Evolutionary conservation across 805 yeast genomes (phyloP).

Genomic region (Sporopachydermia quercuum): DNA sequence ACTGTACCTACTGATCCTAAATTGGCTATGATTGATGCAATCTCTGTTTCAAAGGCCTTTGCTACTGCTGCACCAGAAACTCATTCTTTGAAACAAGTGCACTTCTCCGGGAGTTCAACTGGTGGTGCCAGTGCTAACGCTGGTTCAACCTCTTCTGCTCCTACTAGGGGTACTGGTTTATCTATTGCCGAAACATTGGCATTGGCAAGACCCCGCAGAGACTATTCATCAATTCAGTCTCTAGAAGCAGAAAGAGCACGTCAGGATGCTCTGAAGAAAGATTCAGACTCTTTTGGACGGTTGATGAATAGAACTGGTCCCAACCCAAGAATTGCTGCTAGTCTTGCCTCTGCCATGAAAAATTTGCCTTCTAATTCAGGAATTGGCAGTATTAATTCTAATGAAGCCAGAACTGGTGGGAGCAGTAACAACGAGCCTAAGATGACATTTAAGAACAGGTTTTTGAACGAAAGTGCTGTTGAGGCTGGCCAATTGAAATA

Average conservation of each 20-base stretch:
- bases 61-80: too few species aligned
- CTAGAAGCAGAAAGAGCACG: neutral
- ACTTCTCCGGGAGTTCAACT: too few species aligned
- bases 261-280: constrained; percentile 1
- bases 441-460: neutral
- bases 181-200: constrained; percentile 52
- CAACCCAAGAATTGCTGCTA: too few species aligned
- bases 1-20: too few species aligned
- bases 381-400: neutral
- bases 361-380: too few species aligned
- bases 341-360: too few species aligned
- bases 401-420: neutral
- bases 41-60: too few species aligned
- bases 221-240: neutral
- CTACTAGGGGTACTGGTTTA: constrained; percentile 23
- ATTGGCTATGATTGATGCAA: too few species aligned
- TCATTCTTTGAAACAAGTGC: too few species aligned
- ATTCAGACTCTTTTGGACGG: neutral
- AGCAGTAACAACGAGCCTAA: neutral
- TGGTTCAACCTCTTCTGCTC: neutral
- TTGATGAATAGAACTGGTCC: too few species aligned
- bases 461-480: neutral
- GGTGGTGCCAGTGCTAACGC: too few species aligned
- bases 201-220: constrained; percentile 14
- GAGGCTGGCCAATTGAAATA: too few species aligned